These are phyloP conservation scores for Fusarium udum DNA, from an alignment of 2,329 filamentous ascomycete species.

Conservation along the genomic window DNA sequence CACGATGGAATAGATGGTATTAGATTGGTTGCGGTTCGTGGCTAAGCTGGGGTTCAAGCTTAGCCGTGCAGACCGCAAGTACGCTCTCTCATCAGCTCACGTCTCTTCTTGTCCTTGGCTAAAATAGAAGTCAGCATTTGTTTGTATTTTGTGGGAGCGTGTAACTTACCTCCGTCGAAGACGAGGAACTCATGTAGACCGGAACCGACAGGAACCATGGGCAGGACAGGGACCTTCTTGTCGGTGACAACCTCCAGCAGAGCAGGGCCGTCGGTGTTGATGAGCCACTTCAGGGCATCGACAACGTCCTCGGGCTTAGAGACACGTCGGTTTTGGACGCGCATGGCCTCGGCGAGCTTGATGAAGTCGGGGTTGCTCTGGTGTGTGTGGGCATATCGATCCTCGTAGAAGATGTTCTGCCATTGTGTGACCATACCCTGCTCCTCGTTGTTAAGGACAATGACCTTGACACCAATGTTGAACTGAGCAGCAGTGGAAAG, in stretches of 20 bases:
- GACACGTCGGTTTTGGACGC: constrained; percentile 77
- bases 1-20: constrained; percentile 32
- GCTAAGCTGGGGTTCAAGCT: constrained; percentile 34
- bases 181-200: constrained; percentile 89
- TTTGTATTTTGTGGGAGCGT: background rate
- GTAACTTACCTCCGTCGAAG: constrained; percentile 47
- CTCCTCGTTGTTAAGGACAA: constrained; percentile 95
- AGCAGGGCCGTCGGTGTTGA: constrained; percentile 89
- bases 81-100: constrained; percentile 72
- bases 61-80: constrained; percentile 60
- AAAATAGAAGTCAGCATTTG: constrained; percentile 48
- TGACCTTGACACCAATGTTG: constrained; percentile 94
- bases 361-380: constrained; percentile 96
- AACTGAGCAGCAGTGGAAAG: constrained; percentile 93
- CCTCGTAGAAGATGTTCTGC: constrained; percentile 97
- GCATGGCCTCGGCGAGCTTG: constrained; percentile 92
- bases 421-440: constrained; percentile 99
- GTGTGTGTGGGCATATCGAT: constrained; percentile 91
- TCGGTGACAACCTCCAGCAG: constrained; percentile 93
- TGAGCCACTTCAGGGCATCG: constrained; percentile 85
- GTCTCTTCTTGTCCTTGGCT: constrained; percentile 75
- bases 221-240: constrained; percentile 91
- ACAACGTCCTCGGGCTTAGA: constrained; percentile 80
- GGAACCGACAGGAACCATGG: constrained; percentile 92
- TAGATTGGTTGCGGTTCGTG: constrained; percentile 7